These are phyloP conservation scores for Asterionellopsis glacialis DNA, from an alignment of 108 stramenopile species.

Conservation along the genomic window DNA sequence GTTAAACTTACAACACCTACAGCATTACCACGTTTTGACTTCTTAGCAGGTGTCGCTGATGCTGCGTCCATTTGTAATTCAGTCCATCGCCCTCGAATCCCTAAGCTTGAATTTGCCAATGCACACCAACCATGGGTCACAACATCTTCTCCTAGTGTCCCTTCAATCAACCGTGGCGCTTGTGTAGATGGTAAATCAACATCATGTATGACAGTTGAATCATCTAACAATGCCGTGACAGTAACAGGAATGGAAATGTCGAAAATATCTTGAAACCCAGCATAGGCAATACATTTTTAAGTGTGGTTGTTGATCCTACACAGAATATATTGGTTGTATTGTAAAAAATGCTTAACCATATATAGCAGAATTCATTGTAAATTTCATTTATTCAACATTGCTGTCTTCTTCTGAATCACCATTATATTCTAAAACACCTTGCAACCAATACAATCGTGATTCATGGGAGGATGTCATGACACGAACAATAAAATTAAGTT, in stretches of 20 bases:
- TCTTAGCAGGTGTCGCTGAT: constrained; percentile 1
- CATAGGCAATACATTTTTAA: constrained; percentile 24
- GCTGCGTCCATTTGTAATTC: constrained; percentile 4
- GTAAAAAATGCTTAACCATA: constrained; percentile 35
- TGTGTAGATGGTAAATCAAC: constrained; percentile 19
- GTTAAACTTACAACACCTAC: constrained; percentile 8
- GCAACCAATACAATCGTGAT: constrained; percentile 2
- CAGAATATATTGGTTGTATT: constrained; percentile 10
- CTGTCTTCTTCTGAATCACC: not conserved
- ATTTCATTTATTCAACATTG: not conserved
- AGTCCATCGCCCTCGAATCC: constrained; percentile 18
- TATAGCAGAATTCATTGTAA: constrained; percentile 10
- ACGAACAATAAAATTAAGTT: not conserved
- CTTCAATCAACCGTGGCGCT: constrained; percentile 20
- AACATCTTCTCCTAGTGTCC: constrained; percentile 26
- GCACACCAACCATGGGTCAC: constrained; percentile 32
- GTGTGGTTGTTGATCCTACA: constrained; percentile 16
- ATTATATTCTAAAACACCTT: not conserved
- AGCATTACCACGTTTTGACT: not conserved
- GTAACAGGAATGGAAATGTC: constrained; percentile 6
- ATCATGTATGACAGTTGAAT: constrained; percentile 21
- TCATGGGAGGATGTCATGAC: not conserved
- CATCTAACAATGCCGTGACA: constrained; percentile 21
- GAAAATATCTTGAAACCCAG: constrained; percentile 13
- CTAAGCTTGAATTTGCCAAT: constrained; percentile 21